Conservation (phyloP, 23 red algal species). For the Gracilaria vermiculophylla region DNA sequence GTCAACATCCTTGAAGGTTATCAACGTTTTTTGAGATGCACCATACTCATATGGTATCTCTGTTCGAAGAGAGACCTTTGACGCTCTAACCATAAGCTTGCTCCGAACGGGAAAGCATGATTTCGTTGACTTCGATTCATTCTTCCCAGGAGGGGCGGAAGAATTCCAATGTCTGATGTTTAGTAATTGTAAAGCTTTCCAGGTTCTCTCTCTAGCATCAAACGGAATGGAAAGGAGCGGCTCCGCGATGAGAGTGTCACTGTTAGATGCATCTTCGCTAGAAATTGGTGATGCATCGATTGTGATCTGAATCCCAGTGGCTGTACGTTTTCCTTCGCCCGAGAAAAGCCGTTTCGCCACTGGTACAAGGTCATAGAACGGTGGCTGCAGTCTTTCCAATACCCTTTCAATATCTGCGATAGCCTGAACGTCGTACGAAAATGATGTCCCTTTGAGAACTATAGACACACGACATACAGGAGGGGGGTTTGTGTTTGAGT, state of each 20-base stretch:
- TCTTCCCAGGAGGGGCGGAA: neutral
- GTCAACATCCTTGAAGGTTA: neutral
- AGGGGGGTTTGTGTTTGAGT: constrained; percentile 1
- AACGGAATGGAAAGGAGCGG: constrained; percentile 40
- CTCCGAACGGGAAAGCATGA: constrained; percentile 5
- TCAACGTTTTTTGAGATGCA: constrained; percentile 36
- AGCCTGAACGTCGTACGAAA: constrained; percentile 48
- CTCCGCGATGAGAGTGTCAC: neutral
- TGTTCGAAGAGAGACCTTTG: constrained; percentile 27
- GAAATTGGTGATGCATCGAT: constrained; percentile 42
- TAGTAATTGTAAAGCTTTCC: constrained; percentile 14
- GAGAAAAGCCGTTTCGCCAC: constrained; percentile 28
- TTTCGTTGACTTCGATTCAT: neutral
- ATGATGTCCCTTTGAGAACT: constrained; percentile 10
- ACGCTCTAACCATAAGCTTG: constrained; percentile 1
- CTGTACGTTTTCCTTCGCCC: constrained; percentile 27
- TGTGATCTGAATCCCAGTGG: constrained; percentile 50
- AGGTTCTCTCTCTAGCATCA: constrained; percentile 26
- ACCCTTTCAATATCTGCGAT: constrained; percentile 55
- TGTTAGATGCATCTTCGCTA: neutral
- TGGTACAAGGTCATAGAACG: constrained; percentile 44
- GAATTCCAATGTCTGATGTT: constrained; percentile 19
- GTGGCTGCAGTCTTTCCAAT: constrained; percentile 38
- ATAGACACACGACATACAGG: constrained; percentile 53
- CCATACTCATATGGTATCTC: constrained; percentile 44